Evolutionary conservation across 306 rosid genomes (phyloP), one percentile per base, ranked within the genome.

Genomic region (Arachis hypogaea): DNA sequence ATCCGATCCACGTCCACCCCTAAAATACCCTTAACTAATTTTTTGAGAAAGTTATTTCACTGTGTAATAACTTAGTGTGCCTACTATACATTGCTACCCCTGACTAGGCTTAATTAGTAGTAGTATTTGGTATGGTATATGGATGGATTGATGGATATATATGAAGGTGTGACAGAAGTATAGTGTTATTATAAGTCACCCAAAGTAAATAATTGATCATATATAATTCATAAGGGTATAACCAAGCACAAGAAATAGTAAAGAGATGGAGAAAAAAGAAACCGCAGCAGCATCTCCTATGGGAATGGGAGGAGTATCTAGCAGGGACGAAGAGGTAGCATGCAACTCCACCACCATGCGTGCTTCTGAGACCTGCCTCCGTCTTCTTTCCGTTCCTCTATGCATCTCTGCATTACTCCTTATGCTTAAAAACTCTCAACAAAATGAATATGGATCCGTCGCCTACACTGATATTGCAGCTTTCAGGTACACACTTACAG

Each of bases 341-440:
- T 22, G 28, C 7, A 52, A 4, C 72, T 62, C 16, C 63, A 43
- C 44, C 68, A 58, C 77, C 62, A 77, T 89, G 51, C 88, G 94
- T 29, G 68, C 90, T 43, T 84, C 86, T 6, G 98, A 93, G 81
- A 83, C 92, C 7, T 75, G 91, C 65, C 78, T 93, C n/a, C 97
- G 98, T 9, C 43, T 93, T 9, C 33, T 88, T 28, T 87, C 98
- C 3, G 83, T 90, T 69, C 89, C 80, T n/a, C 93, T 91, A 0
- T 91, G 90, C 56, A 82, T 93, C n/a, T 88, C 89, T 3, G 93
- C 94, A 0, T 97, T 91, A 66, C 80, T 85, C n/a, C 82, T 93
- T 11, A 89, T 91, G 97, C 96, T 93, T 18, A 89, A 89, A 47
- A 69, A 89, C 77, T 89, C 98, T 42, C 83, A 93, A 84, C 5